Evolutionary conservation across 2,329 filamentous ascomycete genomes (phyloP), one percentile per base, ranked within the genome.

Genomic region (Botrytis pseudocinerea): DNA sequence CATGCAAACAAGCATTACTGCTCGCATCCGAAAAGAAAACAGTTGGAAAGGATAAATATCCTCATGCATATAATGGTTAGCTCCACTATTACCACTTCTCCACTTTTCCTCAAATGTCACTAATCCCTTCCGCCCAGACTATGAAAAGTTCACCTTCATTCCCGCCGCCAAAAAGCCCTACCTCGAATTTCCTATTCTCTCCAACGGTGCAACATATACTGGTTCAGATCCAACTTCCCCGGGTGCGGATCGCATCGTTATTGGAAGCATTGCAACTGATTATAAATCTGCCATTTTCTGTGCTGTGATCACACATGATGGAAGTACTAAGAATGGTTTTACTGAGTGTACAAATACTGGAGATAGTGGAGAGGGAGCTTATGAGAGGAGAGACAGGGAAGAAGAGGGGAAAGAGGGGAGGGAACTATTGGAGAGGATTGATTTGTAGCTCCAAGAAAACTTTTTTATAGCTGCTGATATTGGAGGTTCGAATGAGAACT

Each of bases 111-210:
- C 32, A 35, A 65, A 70, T 5, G 12, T 12, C 4, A 46, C 8
- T 70, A 46, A 71, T 42, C 16, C 28, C 22, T 20, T 54, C 28
- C 22, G 2, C 44, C 25, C 40, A 76, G 76, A 82, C 71, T 81
- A 81, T 72, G 80, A 82, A 69, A 74, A 78, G 18, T 80, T 81
- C 76, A 73, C 75, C 38, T 81, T 82, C 75, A 40, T 71, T 25
- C 78, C 80, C 69, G 78, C 78, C 16, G 66, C 78, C 38, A 51
- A 71, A 38, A 77, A 76, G 48, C 80, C 81, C 0, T 81, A 81
- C 61, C 76, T 81, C 44, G 80, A 81, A 54, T 82, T 81, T 42
- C 79, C 80, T 8, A 78, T 82, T 64, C 59, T 80, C 35, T 46
- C 71, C 20, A 71, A 61, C 32, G 78, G 78, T 28, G 54, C 68